Conservation (phyloP, 345 rosid genomes). For the Microcos paniculata region DNA sequence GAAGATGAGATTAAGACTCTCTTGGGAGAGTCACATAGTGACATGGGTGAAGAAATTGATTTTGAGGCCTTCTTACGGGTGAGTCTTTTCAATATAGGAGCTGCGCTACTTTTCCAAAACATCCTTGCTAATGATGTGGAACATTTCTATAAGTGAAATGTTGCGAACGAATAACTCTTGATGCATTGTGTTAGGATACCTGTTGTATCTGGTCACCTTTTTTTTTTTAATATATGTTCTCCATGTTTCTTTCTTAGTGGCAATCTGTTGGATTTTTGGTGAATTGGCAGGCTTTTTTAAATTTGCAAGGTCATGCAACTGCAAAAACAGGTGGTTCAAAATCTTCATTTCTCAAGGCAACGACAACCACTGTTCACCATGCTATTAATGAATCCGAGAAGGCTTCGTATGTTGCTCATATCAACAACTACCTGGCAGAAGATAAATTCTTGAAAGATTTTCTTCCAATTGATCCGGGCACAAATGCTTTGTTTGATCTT, state of each 20-base stretch:
- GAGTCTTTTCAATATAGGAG: slow-evolving; percentile 20
- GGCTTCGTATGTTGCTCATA: slow-evolving; percentile 88
- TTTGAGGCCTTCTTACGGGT: slow-evolving; percentile 91
- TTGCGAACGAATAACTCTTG: background rate
- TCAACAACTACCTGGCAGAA: slow-evolving; percentile 74
- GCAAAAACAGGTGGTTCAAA: slow-evolving; percentile 60
- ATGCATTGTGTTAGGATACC: background rate
- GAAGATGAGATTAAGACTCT: slow-evolving; percentile 72
- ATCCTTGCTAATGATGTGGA: background rate
- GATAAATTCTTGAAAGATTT: slow-evolving; percentile 77
- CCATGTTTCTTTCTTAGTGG: background rate
- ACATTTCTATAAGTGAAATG: background rate
- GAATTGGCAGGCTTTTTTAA: slow-evolving; percentile 59
- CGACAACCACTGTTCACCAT: slow-evolving; percentile 91
- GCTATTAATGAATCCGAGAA: slow-evolving; percentile 84
- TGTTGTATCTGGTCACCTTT: background rate
- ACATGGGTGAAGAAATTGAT: slow-evolving; percentile 63
- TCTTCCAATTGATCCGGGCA: slow-evolving; percentile 80
- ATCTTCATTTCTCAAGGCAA: slow-evolving; percentile 75
- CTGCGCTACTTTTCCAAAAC: background rate
- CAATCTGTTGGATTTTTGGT: background rate
- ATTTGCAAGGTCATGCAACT: slow-evolving; percentile 63
- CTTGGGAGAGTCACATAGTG: slow-evolving; percentile 44
- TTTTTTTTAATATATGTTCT: background rate
- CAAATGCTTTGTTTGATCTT: slow-evolving; percentile 85